Percentiles rank a stretch among this genome's conserved stretches.
Evolutionary conservation across 202 grass and related monocot genomes (phyloP).

Genomic region (Schoenoplectus tabernaemontani): DNA sequence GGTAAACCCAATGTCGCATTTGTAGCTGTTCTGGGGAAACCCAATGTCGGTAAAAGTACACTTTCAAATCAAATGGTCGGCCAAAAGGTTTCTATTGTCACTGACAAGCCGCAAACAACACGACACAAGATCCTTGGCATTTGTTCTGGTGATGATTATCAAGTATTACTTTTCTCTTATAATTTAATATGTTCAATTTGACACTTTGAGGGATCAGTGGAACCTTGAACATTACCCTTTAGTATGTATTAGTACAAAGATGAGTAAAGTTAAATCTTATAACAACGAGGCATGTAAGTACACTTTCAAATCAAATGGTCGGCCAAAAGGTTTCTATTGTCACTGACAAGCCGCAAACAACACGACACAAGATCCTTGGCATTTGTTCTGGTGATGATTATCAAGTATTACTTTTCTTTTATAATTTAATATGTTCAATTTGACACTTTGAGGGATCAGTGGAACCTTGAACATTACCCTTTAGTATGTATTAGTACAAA

Average conservation of each 20-base stretch:
- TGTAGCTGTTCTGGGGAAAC: constrained; percentile 80
- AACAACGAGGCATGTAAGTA: constrained; percentile 91
- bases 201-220: not conserved
- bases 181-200: constrained; percentile 8
- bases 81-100: constrained; percentile 91
- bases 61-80: constrained; percentile 90
- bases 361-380: constrained; percentile 76
- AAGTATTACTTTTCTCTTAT: constrained; percentile 42
- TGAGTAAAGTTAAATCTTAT: no score
- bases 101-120: constrained; percentile 82
- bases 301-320: constrained; percentile 85
- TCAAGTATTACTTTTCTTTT: constrained; percentile 48
- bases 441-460: not conserved
- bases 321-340: constrained; percentile 94
- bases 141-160: constrained; percentile 79
- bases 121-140: constrained; percentile 84
- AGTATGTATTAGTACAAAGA: not conserved
- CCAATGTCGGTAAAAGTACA: constrained; percentile 97
- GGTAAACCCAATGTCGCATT: constrained; percentile 84
- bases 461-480: constrained; percentile 1
- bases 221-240: not conserved
- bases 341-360: constrained; percentile 86
- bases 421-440: constrained; percentile 1
- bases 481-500: not conserved
- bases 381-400: constrained; percentile 84